Evolutionary conservation across 306 rosid species (phyloP).

Genomic region (Bauhinia variegata): DNA sequence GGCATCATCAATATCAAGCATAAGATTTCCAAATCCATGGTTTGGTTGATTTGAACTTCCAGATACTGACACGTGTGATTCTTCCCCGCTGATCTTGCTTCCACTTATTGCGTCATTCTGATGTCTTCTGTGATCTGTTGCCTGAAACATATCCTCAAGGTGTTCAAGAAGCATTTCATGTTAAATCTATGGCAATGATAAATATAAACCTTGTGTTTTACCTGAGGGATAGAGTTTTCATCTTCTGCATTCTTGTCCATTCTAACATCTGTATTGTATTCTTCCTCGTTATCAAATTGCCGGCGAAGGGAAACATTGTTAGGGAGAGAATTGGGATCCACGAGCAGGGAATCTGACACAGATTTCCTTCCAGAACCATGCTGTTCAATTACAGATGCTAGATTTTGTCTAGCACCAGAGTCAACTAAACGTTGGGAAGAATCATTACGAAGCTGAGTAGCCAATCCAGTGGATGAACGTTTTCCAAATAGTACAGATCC

Average conservation of each 20-base stretch:
- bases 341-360: conserved; percentile 65
- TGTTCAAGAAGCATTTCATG: conserved; percentile 7
- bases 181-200: neutral
- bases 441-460: conserved; percentile 58
- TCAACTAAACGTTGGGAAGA: conserved; percentile 67
- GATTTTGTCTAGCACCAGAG: conserved; percentile 70
- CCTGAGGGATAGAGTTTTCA: conserved; percentile 62
- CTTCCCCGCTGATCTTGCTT: conserved; percentile 50
- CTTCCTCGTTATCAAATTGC: conserved; percentile 76
- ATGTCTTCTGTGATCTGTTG: conserved; percentile 52
- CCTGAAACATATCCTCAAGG: conserved; percentile 48
- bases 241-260: conserved; percentile 64
- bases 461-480: conserved; percentile 51
- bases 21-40: conserved; percentile 57
- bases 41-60: conserved; percentile 60
- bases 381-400: conserved; percentile 73
- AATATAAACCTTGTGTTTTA: conserved; percentile 32
- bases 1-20: conserved; percentile 47
- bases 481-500: conserved; percentile 56
- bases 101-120: conserved; percentile 47
- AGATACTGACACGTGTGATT: conserved; percentile 37
- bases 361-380: conserved; percentile 92
- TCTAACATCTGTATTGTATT: conserved; percentile 55
- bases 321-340: conserved; percentile 56
- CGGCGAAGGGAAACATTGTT: conserved; percentile 69